Base-by-base conservation (phyloP, 192 early-diverging fungal species). In the Phycomyces nitens region DNA sequence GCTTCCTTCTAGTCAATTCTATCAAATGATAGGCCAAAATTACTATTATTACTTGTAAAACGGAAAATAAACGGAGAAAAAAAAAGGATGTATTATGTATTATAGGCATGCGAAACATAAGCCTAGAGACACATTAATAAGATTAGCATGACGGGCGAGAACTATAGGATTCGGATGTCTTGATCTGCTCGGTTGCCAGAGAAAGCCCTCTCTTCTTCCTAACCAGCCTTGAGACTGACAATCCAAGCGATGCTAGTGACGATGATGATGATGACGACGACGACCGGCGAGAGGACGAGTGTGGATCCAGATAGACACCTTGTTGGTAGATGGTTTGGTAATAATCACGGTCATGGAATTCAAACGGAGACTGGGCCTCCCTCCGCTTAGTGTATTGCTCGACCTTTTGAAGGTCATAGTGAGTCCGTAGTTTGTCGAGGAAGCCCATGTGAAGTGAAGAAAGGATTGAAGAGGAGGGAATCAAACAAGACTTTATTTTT, bases 391-490 rank as follows among this genome's bases (percentile, higher is more conserved):
- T 69, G 29, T 62, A 69, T 34, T 47, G 49, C 20, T 57, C 53
- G 51, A 69, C 55, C 23, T 43, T 26, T 16, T 60, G 22, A 22
- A 69, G 43, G 40, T 62, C 67, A 14, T 57, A 56, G 10, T 62
- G 60, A 11, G 55, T 29, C 7, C 60, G 43, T 20, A 62, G n/a
- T 22, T 61, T 62, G 29, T 56, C 60, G 38, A 62, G 49, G 18
- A 66, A 39, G 21, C 65, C 65, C 65, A 66, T 86, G 53, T 56
- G 6, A 34, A 15, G 34, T 16, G 34, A 55, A 11, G 29, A 55
- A 34, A 27, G 18, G 38, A 56, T 26, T 18, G 18, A 56, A 55
- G 14, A 21, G 20, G 47, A 18, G 47, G 47, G 47, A 50, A 50
- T 34, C 29, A 34, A 7, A 7, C 29, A 2, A 34, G 7, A 34